Percentiles rank a stretch among this genome's conserved stretches.
Evolutionary conservation across 2,329 filamentous ascomycete species (phyloP).

Genomic region (Hirsutella rhossiliensis): DNA sequence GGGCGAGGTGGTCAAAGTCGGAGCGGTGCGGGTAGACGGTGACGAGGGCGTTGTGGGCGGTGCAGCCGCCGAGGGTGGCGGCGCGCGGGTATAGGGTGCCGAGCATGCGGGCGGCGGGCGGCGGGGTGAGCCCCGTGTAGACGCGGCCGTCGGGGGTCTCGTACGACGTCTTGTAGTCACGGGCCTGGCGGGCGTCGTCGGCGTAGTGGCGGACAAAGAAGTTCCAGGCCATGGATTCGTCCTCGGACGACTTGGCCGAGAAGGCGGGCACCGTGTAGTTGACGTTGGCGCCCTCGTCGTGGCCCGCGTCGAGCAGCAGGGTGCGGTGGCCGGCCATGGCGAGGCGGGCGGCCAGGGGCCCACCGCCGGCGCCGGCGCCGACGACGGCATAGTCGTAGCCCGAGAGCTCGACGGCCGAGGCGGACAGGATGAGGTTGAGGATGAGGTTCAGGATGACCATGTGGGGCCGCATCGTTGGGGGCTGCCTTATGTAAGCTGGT

Average conservation of each 20-base stretch:
- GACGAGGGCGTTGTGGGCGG: conserved; percentile 49
- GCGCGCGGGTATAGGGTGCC: conserved; percentile 35
- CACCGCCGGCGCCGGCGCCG: conserved; percentile 49
- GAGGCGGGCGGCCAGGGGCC: conserved; percentile 44
- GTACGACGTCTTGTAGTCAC: conserved; percentile 49
- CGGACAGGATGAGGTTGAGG: not conserved
- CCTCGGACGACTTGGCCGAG: conserved; percentile 31
- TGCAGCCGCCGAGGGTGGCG: conserved; percentile 35
- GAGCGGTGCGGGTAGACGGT: conserved; percentile 45
- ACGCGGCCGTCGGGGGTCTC: conserved; percentile 33
- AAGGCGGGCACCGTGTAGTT: conserved; percentile 42
- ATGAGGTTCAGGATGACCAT: not conserved
- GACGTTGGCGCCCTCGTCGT: conserved; percentile 36
- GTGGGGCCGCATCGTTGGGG: not conserved
- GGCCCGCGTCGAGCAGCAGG: conserved; percentile 49
- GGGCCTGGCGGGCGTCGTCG: conserved; percentile 36
- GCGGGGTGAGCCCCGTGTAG: conserved; percentile 31
- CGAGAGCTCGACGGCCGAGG: conserved; percentile 1
- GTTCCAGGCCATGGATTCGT: conserved; percentile 45
- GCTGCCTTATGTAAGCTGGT: not conserved
- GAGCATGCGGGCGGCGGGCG: conserved; percentile 24
- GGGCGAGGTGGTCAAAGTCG: conserved; percentile 46
- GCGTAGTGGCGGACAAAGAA: conserved; percentile 53
- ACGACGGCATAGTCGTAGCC: conserved; percentile 47
- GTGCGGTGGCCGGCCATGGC: conserved; percentile 47